phyloP scores from a whole-genome alignment of 805 yeast species.

The Tetrapisispora nanseiensis region DNA sequence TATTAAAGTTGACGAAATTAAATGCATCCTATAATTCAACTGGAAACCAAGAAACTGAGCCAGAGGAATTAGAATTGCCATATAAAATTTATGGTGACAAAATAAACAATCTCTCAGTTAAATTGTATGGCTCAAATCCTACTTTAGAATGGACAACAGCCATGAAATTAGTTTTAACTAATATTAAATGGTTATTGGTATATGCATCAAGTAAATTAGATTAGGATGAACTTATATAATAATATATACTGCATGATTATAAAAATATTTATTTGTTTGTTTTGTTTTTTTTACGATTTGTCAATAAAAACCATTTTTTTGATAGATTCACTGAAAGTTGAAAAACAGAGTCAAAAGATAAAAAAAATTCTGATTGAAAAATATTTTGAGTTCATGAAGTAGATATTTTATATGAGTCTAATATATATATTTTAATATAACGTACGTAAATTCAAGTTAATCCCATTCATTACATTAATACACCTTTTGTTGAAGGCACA shows the following conservation, averaged over 20 bases:
- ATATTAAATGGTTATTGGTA: conserved; percentile 76
- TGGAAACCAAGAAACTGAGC: neutral
- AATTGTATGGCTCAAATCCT: conserved; percentile 49
- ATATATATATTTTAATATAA: too few species aligned
- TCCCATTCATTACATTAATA: conserved; percentile 42
- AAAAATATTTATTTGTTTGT: too few species aligned
- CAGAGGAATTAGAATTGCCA: conserved; percentile 46
- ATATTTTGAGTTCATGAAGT: neutral
- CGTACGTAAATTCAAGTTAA: too few species aligned
- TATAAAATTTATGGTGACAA: conserved; percentile 60
- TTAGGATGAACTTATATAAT: too few species aligned
- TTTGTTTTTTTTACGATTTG: too few species aligned
- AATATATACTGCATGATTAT: too few species aligned
- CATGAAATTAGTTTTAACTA: conserved; percentile 69
- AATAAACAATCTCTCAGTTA: conserved; percentile 70
- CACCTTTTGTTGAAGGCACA: conserved; percentile 95
- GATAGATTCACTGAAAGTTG: too few species aligned
- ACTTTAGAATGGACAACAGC: conserved; percentile 85
- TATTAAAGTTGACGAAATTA: conserved; percentile 12
- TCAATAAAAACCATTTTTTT: too few species aligned
- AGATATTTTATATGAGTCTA: neutral
- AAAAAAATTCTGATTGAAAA: too few species aligned
- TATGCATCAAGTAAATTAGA: conserved; percentile 44
- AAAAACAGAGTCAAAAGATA: neutral
- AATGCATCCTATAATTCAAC: neutral